Evolutionary conservation across 2,329 filamentous ascomycete genomes (phyloP).

Genomic region (Monilinia laxa): DNA sequence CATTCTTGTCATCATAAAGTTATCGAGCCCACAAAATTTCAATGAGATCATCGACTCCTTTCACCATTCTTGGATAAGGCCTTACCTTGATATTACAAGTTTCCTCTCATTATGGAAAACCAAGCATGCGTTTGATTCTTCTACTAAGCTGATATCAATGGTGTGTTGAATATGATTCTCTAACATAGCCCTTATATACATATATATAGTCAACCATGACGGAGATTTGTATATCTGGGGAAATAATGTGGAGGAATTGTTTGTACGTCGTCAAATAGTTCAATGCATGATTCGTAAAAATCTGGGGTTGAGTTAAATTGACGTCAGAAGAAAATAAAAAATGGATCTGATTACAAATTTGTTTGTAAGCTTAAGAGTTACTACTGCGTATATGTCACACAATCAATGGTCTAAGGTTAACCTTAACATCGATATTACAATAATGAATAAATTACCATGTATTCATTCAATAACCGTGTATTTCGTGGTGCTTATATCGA

Average conservation of each 20-base stretch:
- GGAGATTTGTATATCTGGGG: neutral
- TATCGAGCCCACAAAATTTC: neutral
- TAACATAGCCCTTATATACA: neutral
- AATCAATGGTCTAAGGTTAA: no score
- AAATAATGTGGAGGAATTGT: neutral
- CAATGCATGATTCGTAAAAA: neutral
- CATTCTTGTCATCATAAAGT: neutral
- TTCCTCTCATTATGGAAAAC: neutral
- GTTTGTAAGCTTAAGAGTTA: no score
- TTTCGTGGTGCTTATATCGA: no score
- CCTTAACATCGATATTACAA: no score
- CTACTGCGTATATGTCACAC: no score
- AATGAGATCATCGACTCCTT: conserved; percentile 7
- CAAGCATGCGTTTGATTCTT: neutral
- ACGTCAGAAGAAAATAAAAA: neutral
- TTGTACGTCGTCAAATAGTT: neutral
- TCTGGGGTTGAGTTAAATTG: neutral
- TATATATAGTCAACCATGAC: no score
- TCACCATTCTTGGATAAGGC: neutral
- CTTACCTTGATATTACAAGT: neutral
- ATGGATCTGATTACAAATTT: no score
- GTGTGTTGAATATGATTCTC: neutral
- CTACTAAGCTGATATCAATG: neutral
- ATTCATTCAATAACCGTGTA: no score
- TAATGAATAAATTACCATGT: no score